Percentiles rank a stretch among this genome's conserved stretches.
These are phyloP conservation scores for Samsoniella hepiali DNA, from an alignment of 2,329 filamentous ascomycete species.

Conservation along the genomic window DNA sequence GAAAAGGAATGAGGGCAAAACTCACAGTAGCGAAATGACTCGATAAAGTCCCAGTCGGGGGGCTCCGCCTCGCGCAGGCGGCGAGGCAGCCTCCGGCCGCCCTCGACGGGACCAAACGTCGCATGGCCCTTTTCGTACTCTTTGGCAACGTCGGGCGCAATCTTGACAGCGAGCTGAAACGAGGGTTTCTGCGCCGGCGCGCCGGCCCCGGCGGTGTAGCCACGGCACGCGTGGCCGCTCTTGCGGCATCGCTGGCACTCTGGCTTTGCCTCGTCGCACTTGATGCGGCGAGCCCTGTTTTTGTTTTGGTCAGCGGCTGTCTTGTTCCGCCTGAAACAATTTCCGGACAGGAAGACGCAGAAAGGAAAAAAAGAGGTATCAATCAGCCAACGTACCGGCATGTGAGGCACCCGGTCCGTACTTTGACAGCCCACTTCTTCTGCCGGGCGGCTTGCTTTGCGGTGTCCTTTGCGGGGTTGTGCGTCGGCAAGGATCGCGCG, in stretches of 20 bases:
- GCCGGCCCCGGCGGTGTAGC: background rate
- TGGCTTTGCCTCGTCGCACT: conserved; percentile 14
- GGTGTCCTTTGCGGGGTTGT: background rate
- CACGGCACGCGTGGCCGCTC: background rate
- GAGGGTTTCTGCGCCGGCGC: background rate
- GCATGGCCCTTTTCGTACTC: background rate
- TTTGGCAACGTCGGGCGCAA: background rate
- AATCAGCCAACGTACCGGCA: conserved; percentile 4
- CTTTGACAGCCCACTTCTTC: conserved; percentile 1
- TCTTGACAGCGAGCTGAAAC: background rate
- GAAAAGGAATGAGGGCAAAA: background rate
- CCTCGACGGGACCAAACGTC: background rate
- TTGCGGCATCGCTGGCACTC: background rate
- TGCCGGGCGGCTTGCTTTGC: background rate
- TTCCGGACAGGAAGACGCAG: background rate
- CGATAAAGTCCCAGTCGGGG: background rate
- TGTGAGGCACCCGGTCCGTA: conserved; percentile 3
- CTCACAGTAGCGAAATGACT: background rate
- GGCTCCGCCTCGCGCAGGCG: background rate
- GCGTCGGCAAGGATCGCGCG: too few species aligned
- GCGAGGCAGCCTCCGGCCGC: background rate
- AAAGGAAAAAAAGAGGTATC: too few species aligned
- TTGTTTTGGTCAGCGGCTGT: background rate
- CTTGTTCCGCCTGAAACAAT: background rate
- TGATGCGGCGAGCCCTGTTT: background rate